phyloP scores from a whole-genome alignment of 129 eudicot species.

The Chrysanthemum seticuspe region DNA sequence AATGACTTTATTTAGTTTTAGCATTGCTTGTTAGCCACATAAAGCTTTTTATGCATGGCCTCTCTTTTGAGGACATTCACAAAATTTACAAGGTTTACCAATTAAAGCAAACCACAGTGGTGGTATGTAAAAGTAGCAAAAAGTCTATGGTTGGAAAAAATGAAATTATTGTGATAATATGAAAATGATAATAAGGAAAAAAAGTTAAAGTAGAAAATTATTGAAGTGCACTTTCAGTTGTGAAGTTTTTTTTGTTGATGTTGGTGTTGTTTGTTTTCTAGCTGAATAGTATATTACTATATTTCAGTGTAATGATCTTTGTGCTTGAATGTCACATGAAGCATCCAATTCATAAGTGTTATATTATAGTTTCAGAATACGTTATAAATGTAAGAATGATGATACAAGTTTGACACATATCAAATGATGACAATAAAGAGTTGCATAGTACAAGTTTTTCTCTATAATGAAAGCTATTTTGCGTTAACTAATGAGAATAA shows the following conservation, averaged over 20 bases:
- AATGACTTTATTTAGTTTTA: not conserved
- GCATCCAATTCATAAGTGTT: not conserved
- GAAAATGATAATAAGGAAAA: not conserved
- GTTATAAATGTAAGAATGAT: not conserved
- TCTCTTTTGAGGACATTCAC: constrained; percentile 4
- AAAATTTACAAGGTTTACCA: not conserved
- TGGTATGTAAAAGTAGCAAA: not conserved
- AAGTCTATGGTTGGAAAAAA: not conserved
- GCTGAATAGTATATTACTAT: not conserved
- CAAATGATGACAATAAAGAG: not conserved
- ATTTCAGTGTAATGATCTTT: not conserved
- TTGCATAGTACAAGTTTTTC: not conserved
- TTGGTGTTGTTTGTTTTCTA: constrained; percentile 14
- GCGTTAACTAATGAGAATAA: too few species aligned
- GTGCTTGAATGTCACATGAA: constrained; percentile 3
- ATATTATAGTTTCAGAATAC: not conserved
- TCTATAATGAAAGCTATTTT: not conserved
- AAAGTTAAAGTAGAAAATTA: not conserved
- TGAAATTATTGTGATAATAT: not conserved
- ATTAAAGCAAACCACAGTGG: constrained; percentile 13
- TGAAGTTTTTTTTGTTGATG: not conserved
- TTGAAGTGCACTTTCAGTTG: not conserved
- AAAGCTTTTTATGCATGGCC: not conserved
- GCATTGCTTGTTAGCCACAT: constrained; percentile 11
- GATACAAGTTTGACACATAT: not conserved